Base-by-base conservation (phyloP, 2,329 filamentous ascomycete species). In the Aspergillus sp. region DNA sequence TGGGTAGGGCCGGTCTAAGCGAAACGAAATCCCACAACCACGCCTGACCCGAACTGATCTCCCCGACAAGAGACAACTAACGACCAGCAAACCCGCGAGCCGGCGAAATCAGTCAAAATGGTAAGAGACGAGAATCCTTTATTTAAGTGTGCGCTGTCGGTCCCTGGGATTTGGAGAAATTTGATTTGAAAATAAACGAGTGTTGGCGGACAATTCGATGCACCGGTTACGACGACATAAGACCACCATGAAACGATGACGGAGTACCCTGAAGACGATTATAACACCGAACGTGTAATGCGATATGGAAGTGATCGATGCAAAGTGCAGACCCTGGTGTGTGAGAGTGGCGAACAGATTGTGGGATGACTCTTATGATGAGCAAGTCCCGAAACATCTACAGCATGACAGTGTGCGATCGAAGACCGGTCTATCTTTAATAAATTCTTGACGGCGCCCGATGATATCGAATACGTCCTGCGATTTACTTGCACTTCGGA, bases 81-180 rank as follows among this genome's bases (percentile, higher is more conserved):
- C 75, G 73, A 76, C 72, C 71, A 72, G 68, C 72, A 71, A 31
- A 66, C 66, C 69, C 70, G 70, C 70, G 71, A 75, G 70, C 75
- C 75, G 75, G 75, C 71, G 72, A 76, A 75, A 65, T 74, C 74
- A 75, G 75, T 76, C 75, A 78, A 77, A 76, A 78, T 78, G 75
- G 75, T 78, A 78, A 77, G 75, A 59, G 17, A 62, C 45, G 46
- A 54, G 56, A 56, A 62, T 48, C 56, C 43, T 55, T 63, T 63
- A 52, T 49, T 57, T 57, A 21, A 63, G 61, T 63, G 47, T 57
- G 62, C 58, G 55, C 58, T 66, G 62, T 62, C 64, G 60, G 64
- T 55, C 66, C 59, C 62, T 64, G 63, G 56, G 57, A 54, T 55
- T 65, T 62, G 64, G 67, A 68, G 61, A 62, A 62, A 45, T 57